Base-by-base conservation (phyloP, 139 green algal species). In the Mesotaenium endlicherianum region DNA sequence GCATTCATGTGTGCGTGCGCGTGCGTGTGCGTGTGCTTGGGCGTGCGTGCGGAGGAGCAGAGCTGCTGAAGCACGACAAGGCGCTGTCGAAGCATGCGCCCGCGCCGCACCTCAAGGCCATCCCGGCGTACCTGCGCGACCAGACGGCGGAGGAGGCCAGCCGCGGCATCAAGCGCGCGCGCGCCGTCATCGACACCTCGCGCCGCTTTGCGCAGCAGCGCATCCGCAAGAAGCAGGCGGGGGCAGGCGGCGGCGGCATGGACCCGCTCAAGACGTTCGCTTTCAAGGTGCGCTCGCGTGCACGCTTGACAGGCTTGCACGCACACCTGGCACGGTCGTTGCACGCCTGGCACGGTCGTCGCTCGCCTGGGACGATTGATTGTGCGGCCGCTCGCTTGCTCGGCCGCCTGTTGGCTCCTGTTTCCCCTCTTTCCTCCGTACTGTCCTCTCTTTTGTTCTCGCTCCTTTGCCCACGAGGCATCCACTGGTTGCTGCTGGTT, bases 61-160 rank as follows among this genome's bases (percentile, higher is more conserved):
- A 90, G 77, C 84, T 98, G 68, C 90, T 98, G 57, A 86, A 91
- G 5, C 94, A 98, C 83, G 94, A 98, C 92, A 91, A 91, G 76
- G 81, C 90, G 17, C 89, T 96, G 20, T 50, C 88, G 88, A 80
- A 91, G 86, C 82, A 80, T 53, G 45, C 84, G 47, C 72, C 79
- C 79, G 80, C 86, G 1, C 34, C 90, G 1, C 93, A 97, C 89
- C 87, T 98, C 1, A 93, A 93, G 82, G 89, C 34, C n/a, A 14
- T 87, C 59, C 81, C 81, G 20, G 57, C 53, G 30, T 78, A 87
- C 57, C 72, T 85, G 20, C 31, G 42, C 17, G 74, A 79, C 74
- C n/a, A 39, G 14, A 77, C 80, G 17, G 31, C 34, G n/a, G 34
- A 17, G 26, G 75, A n/a, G 36, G 40, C 72, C 17, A 57, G 60